These are phyloP conservation scores for Diaporthe australafricana DNA, from an alignment of 2,329 filamentous ascomycete species.

Conservation along the genomic window DNA sequence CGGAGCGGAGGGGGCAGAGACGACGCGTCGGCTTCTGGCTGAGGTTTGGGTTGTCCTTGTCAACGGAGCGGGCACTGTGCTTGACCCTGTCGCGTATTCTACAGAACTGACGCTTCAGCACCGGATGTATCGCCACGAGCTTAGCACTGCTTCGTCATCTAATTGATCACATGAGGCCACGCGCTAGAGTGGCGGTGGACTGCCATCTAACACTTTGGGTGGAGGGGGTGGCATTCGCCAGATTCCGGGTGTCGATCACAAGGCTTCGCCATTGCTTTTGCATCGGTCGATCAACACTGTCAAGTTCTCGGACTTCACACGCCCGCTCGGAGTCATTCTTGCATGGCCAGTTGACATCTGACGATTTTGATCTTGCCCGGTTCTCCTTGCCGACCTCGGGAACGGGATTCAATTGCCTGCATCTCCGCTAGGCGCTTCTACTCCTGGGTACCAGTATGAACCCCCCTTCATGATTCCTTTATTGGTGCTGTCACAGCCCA, in stretches of 20 bases:
- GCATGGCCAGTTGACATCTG: background rate
- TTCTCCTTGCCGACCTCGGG: background rate
- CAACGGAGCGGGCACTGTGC: background rate
- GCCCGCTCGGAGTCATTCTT: background rate
- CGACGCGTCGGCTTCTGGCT: background rate
- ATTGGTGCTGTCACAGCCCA: no score
- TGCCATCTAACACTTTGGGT: background rate
- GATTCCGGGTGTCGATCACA: background rate
- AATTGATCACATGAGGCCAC: background rate
- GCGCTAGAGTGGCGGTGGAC: background rate
- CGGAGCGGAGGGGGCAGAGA: background rate
- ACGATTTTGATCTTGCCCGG: background rate
- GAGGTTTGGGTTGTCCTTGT: background rate
- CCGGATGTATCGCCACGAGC: background rate
- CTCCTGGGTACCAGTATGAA: no score
- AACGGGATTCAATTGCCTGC: background rate
- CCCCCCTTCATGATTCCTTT: no score
- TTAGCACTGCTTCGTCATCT: background rate
- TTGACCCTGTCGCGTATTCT: background rate
- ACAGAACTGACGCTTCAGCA: background rate
- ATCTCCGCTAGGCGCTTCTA: background rate
- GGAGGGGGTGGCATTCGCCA: no score
- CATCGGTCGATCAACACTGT: constrained; percentile 9
- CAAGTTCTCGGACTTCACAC: background rate
- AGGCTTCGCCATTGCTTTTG: background rate